phyloP scores from a whole-genome alignment of 768 basidiomycete species.

The Boletellus sp. region DNA sequence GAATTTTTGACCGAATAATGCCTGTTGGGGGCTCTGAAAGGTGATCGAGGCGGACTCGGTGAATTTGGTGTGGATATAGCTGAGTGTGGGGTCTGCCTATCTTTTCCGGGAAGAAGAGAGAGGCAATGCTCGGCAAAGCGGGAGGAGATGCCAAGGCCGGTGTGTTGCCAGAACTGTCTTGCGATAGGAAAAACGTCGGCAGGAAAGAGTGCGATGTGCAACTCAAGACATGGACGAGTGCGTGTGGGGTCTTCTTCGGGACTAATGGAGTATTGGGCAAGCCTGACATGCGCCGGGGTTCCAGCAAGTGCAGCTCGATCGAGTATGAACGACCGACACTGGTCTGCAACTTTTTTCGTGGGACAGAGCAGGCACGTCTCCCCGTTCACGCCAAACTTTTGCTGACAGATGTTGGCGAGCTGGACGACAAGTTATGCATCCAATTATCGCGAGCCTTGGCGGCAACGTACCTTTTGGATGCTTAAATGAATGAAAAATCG shows the following conservation, averaged over 20 bases:
- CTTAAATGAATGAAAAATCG: conserved; percentile 89
- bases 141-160: conserved; percentile 85
- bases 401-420: conserved; percentile 75
- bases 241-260: conserved; percentile 44
- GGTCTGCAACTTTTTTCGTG: conserved; percentile 64
- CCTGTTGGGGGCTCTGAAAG: conserved; percentile 48
- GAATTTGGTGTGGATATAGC: conserved; percentile 25
- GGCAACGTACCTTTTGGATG: conserved; percentile 65
- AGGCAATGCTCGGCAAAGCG: conserved; percentile 83
- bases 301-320: too few relatives aligned
- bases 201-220: conserved; percentile 83
- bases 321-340: conserved; percentile 68
- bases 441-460: not conserved
- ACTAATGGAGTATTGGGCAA: conserved; percentile 69
- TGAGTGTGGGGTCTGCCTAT: conserved; percentile 22
- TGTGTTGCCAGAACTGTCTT: conserved; percentile 96
- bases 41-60: conserved; percentile 27
- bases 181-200: conserved; percentile 56
- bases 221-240: conserved; percentile 43
- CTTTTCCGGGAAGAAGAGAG: conserved; percentile 54
- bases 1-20: conserved; percentile 46
- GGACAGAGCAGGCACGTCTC: conserved; percentile 83
- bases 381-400: conserved; percentile 66
- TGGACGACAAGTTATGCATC: conserved; percentile 35
- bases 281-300: conserved; percentile 45